These are phyloP conservation scores for Cubamyces sp. DNA, from an alignment of 768 basidiomycete species.

Conservation along the genomic window DNA sequence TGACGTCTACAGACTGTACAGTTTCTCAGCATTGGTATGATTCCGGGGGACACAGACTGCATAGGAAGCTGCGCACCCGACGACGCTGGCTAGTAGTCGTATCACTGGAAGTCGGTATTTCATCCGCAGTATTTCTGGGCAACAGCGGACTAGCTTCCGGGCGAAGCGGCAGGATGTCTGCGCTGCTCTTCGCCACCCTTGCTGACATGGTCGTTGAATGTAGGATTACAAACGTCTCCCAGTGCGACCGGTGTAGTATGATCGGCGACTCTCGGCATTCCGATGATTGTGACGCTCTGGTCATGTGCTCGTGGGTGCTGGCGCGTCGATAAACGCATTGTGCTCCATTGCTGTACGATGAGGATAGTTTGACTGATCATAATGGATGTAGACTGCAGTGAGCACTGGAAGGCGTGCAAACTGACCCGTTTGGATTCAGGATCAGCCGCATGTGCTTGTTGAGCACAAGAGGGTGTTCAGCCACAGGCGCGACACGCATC, in stretches of 20 bases:
- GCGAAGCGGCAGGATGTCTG: background rate
- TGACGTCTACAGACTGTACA: background rate
- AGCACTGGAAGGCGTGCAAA: too few species aligned
- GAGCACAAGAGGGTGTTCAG: slow-evolving; percentile 60
- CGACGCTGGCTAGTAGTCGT: background rate
- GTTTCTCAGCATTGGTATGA: background rate
- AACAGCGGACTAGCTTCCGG: background rate
- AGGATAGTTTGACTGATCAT: too few species aligned
- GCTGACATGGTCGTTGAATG: slow-evolving; percentile 8
- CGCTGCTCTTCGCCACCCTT: background rate
- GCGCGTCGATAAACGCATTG: slow-evolving; percentile 49
- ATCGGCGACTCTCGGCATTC: background rate
- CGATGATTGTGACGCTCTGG: background rate
- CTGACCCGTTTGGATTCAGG: too few species aligned
- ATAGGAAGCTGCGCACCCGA: background rate
- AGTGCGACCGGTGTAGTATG: background rate
- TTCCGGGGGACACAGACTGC: too few species aligned
- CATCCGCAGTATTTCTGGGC: background rate
- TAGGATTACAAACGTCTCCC: background rate
- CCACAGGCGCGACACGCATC: slow-evolving; percentile 28
- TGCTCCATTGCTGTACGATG: too few species aligned
- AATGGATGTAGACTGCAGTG: too few species aligned
- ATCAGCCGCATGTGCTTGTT: background rate
- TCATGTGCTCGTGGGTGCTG: background rate
- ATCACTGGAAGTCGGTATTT: background rate